phyloP scores from a whole-genome alignment of 371 early-diverging fungal species.

The Umbelopsis sp. region DNA sequence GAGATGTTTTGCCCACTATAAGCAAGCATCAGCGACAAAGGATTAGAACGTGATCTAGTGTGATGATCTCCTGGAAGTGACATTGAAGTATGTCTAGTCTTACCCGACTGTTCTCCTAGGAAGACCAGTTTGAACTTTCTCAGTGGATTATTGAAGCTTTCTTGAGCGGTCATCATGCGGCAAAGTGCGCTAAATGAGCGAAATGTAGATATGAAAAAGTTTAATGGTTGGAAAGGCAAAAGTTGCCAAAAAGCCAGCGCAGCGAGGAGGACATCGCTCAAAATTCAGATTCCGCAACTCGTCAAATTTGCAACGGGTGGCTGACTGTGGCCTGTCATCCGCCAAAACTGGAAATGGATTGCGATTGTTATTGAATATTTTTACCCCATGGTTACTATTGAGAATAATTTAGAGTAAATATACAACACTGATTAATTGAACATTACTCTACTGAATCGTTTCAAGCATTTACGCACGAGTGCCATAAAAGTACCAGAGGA shows the following conservation, averaged over 20 bases:
- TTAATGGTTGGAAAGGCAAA: conserved; percentile 1
- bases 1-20: conserved; percentile 98
- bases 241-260: neutral
- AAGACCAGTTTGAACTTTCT: conserved; percentile 93
- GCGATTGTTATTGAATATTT: too few species aligned
- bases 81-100: conserved; percentile 17
- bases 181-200: conserved; percentile 19
- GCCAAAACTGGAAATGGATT: too few species aligned
- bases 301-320: neutral
- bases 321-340: too few species aligned
- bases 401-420: too few species aligned
- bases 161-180: conserved; percentile 37
- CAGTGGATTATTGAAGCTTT: conserved; percentile 62
- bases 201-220: conserved; percentile 4
- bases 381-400: too few species aligned
- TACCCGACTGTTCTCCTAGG: conserved; percentile 97
- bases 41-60: conserved; percentile 5
- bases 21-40: neutral
- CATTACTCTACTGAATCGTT: too few species aligned
- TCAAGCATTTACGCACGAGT: too few species aligned
- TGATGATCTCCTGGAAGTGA: neutral
- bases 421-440: too few species aligned
- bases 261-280: neutral
- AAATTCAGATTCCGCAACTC: conserved; percentile 7
- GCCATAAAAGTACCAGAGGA: too few species aligned